Base-by-base conservation (phyloP, 2,329 filamentous ascomycete species). In the Pyrenophora teres region DNA sequence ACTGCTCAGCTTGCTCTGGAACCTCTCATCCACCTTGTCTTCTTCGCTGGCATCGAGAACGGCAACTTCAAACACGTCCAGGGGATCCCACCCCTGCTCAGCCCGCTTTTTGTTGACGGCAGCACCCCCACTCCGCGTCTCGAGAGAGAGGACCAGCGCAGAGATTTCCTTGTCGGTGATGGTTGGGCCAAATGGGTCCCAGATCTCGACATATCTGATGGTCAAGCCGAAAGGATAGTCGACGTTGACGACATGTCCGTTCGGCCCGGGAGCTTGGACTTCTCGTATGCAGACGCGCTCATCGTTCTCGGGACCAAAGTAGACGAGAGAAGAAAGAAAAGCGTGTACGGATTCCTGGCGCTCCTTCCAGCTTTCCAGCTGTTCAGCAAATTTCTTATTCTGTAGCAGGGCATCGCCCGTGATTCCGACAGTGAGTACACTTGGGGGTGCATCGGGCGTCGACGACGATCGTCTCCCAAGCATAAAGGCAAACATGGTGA, bases 111-210 rank as follows among this genome's bases (percentile, higher is more conserved):
- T 82, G 69, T 99, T 99, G 60, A 99, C 90, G 0, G 89, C 89
- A 52, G 84, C 79, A 4, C 92, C 94, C 30, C 94, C 94, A 1
- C 86, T 81, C 45, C 90, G 83, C 13, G 94, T 97, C 78, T 99
- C 94, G 10, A 84, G 87, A 5, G 92, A 97, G 5, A 97, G 86
- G 3, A 96, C 87, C 48, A 99, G 80, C 0, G 87, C 90, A 38
- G 88, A 86, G 56, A 97, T 88, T 25, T 81, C 78, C 70, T 90
- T 83, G 50, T 93, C 87, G 0, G 90, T 90, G 55, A 96, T 89
- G 0, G 94, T 97, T 3, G 94, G 94, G 0, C 94, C 94, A 73
- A 88, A 97, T 0, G 89, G 83, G 70, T 99, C 92, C 63, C 88
- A 87, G 47, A 99, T 92, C 68, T 92, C 84, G 39, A 93, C 89